Evolutionary conservation across 2,329 filamentous ascomycete genomes (phyloP), one percentile per base, ranked within the genome.

Genomic region (Exophiala sp.): DNA sequence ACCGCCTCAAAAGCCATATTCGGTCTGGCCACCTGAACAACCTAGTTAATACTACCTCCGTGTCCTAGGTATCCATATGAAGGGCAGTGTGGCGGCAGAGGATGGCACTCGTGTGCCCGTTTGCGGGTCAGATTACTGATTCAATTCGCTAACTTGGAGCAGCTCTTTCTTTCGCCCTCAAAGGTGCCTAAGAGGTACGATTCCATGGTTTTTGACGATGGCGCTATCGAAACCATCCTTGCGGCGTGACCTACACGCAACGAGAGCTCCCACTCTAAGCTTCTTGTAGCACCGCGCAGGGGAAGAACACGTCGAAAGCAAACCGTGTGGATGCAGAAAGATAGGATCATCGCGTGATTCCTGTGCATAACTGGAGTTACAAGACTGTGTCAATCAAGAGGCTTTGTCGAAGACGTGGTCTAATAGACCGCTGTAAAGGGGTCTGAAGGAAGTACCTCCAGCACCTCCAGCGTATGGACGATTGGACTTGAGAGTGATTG

Each of bases 231-330:
- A 6, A 75, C 75, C 42, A 67, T 76, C 1, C 61, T 83, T 11
- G 81, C 81, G 0, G 66, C 74, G 1, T 66, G 70, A 1, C 73
- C 85, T 2, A 73, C 78, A 1, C 64, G 68, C 14, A 67, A 75
- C 0, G 30, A 68, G 0, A 68, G 69, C 29, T 68, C 65, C 7
- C 81, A 80, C 0, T 70, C 62, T 0, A 73, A 85, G 1, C 72
- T 84, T 1, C 70, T 85, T 1, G 65, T 85, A 2, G 81, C 85
- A 64, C n/a, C n/a, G 81, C 80, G 1, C 82, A 82, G 9, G 66
- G 69, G 1, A 58, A 60, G 6, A 77, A 80, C 41, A 69, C 73
- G 1, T 72, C 76, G 50, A 66, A 63, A 3, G 63, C 68, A 7
- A 66, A 75, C 7, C 73, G 74, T 1, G 70, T 77, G 10, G 71